phyloP scores from a whole-genome alignment of 2,329 filamentous ascomycete genomes.

The Penicillium nordicum region DNA sequence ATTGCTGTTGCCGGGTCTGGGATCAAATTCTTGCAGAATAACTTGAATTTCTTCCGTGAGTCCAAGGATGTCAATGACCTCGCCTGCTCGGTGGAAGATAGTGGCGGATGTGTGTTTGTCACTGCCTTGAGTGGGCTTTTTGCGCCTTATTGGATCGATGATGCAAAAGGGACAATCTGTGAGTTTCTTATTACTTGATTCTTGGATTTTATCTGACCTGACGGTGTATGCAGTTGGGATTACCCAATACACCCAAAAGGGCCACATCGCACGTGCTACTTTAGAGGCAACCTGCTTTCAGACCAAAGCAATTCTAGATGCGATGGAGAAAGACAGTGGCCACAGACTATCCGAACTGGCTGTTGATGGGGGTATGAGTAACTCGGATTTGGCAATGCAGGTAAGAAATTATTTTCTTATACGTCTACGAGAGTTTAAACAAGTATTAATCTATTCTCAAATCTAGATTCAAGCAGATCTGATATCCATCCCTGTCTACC shows the following conservation, averaged over 20 bases:
- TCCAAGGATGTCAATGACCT: conserved; percentile 62
- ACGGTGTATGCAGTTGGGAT: conserved; percentile 60
- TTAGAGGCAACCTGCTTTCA: conserved; percentile 90
- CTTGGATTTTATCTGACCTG: conserved; percentile 10
- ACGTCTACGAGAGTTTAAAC: conserved; percentile 15
- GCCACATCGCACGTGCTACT: conserved; percentile 83
- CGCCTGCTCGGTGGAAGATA: conserved; percentile 65
- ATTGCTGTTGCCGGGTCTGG: conserved; percentile 78
- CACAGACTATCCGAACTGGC: conserved; percentile 73
- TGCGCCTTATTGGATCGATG: conserved; percentile 91
- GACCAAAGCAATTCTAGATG: conserved; percentile 86
- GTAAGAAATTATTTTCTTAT: conserved; percentile 32
- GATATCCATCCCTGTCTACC: conserved; percentile 76
- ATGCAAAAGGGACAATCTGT: conserved; percentile 85
- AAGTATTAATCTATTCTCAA: not conserved
- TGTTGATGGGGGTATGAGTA: conserved; percentile 86
- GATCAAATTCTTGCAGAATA: conserved; percentile 70
- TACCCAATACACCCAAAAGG: conserved; percentile 78
- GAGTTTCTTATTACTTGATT: conserved; percentile 30
- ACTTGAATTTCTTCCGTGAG: conserved; percentile 59
- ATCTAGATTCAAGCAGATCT: conserved; percentile 72
- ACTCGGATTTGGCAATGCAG: conserved; percentile 84
- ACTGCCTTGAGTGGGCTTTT: conserved; percentile 89
- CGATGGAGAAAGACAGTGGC: conserved; percentile 83
- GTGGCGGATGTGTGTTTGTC: conserved; percentile 80